Conservation (phyloP, 2,329 filamentous ascomycete genomes). For the Macrophomina phaseolina region DNA sequence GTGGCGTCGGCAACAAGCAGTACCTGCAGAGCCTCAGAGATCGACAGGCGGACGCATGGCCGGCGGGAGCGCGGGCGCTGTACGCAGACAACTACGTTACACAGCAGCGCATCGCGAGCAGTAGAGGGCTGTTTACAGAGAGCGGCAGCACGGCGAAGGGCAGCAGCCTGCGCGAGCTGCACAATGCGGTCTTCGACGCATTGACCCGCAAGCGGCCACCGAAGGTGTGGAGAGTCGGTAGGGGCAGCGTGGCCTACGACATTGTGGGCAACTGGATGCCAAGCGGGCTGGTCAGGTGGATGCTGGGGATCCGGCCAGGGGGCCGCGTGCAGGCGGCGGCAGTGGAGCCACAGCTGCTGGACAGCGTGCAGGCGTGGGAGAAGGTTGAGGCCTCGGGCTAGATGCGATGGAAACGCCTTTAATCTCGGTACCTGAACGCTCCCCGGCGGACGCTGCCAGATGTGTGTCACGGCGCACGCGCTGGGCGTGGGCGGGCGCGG, state of each 20-base stretch:
- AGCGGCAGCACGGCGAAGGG: conserved; percentile 59
- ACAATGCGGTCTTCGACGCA: conserved; percentile 89
- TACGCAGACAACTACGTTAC: conserved; percentile 47
- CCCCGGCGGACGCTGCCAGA: conserved; percentile 7
- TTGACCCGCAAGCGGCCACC: conserved; percentile 68
- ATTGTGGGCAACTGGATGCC: conserved; percentile 84
- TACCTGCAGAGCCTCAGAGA: conserved; percentile 41
- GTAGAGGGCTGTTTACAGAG: conserved; percentile 60
- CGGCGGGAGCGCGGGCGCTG: conserved; percentile 40
- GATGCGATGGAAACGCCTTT: conserved; percentile 22
- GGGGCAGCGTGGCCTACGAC: conserved; percentile 83
- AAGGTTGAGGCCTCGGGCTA: conserved; percentile 43
- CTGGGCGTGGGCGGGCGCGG: background rate
- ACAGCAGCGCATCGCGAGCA: conserved; percentile 44
- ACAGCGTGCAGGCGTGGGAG: conserved; percentile 55
- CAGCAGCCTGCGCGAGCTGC: conserved; percentile 76
- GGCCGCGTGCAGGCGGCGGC: conserved; percentile 37
- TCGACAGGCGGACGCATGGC: conserved; percentile 46
- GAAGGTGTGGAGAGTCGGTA: conserved; percentile 76
- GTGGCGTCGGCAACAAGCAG: conserved; percentile 60
- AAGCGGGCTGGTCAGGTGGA: conserved; percentile 80
- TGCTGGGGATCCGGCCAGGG: conserved; percentile 76
- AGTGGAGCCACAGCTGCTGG: conserved; percentile 47
- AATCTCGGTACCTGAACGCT: conserved; percentile 22
- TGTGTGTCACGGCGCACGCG: conserved; percentile 12